Evolutionary conservation across 345 rosid species (phyloP).

Genomic region (Durio zibethinus): DNA sequence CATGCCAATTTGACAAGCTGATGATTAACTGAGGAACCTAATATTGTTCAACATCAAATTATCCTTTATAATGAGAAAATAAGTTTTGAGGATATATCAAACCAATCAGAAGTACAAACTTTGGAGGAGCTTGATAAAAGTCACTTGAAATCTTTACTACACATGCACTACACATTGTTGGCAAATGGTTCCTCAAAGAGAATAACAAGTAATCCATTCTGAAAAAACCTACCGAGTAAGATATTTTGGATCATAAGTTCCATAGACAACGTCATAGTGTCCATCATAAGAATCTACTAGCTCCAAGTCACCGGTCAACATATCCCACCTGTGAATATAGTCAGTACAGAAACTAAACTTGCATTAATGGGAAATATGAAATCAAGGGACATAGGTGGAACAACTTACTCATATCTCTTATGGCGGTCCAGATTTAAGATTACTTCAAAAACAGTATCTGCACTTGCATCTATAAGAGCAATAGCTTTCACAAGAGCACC

Average conservation of each 20-base stretch:
- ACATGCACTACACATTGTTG: not conserved
- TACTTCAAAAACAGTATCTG: conserved; percentile 86
- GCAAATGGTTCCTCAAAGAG: not conserved
- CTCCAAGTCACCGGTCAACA: conserved; percentile 84
- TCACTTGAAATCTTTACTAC: not conserved
- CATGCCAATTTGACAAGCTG: not conserved
- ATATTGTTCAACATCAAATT: not conserved
- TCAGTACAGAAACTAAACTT: conserved; percentile 24
- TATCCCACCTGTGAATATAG: conserved; percentile 83
- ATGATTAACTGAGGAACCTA: not conserved
- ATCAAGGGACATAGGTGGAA: conserved; percentile 12
- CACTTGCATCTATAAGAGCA: conserved; percentile 78
- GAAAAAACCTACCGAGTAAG: conserved; percentile 62
- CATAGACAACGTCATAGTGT: conserved; percentile 82
- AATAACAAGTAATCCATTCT: not conserved
- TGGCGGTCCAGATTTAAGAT: conserved; percentile 65
- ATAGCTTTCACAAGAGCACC: conserved; percentile 87
- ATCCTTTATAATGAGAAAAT: not conserved
- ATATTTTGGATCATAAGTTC: conserved; percentile 77
- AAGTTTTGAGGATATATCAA: not conserved
- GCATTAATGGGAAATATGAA: conserved; percentile 15
- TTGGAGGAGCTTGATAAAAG: not conserved
- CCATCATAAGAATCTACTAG: conserved; percentile 83
- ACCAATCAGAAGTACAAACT: not conserved
- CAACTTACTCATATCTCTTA: conserved; percentile 84